A percentile compares a stretch with the other conserved stretches of the same genome.
These are phyloP conservation scores for Sporobolomyces roseus DNA, from an alignment of 768 basidiomycete species.

Conservation along the genomic window DNA sequence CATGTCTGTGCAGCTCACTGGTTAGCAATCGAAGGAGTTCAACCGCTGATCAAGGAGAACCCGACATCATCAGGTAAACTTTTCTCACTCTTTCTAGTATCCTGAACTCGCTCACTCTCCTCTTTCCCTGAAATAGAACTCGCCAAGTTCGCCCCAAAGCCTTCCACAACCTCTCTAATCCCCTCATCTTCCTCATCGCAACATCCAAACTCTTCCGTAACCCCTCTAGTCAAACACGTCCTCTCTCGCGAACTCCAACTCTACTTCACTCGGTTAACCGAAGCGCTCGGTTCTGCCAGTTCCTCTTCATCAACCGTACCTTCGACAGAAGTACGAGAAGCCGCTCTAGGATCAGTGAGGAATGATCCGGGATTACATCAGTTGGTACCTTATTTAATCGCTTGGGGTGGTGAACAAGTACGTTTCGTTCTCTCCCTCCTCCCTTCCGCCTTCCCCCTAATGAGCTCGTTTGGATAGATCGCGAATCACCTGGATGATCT, in stretches of 20 bases:
- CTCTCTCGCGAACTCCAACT: conserved; percentile 89
- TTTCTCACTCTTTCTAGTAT: neutral
- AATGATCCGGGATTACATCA: conserved; percentile 87
- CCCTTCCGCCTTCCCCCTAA: neutral
- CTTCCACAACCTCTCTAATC: conserved; percentile 9
- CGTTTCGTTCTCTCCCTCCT: conserved; percentile 48
- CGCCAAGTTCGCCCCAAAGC: conserved; percentile 34
- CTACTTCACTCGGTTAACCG: conserved; percentile 86
- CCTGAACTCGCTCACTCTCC: neutral
- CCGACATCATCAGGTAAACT: conserved; percentile 56
- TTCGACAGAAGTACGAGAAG: conserved; percentile 63
- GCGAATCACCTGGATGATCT: conserved; percentile 60
- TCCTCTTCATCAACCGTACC: neutral
- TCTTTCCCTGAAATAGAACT: conserved; percentile 18
- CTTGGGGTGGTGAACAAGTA: conserved; percentile 77
- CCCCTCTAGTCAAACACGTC: conserved; percentile 79
- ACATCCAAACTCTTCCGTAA: conserved; percentile 28
- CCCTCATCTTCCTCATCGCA: conserved; percentile 13
- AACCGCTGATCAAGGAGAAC: conserved; percentile 93
- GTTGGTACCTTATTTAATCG: conserved; percentile 84
- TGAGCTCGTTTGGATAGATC: conserved; percentile 53
- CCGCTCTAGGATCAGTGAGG: conserved; percentile 82
- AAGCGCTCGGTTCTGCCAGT: conserved; percentile 56
- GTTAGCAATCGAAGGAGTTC: conserved; percentile 96
- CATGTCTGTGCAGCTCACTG: conserved; percentile 67